These are phyloP conservation scores for Lepiota subincarnata DNA, from an alignment of 768 basidiomycete species.

Conservation along the genomic window DNA sequence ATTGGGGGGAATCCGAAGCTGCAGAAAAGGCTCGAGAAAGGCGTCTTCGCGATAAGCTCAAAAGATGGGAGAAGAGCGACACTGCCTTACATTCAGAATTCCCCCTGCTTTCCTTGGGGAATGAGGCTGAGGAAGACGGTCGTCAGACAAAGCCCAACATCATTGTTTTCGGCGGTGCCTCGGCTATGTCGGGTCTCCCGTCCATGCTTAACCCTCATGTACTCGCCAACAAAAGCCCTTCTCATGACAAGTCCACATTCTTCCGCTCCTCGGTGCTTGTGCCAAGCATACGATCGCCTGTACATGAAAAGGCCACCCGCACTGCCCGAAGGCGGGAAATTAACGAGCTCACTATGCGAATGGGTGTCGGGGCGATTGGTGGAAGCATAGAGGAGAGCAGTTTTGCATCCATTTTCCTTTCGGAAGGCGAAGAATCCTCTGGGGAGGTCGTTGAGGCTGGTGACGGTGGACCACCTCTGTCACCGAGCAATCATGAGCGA, in stretches of 20 bases:
- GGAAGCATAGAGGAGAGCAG: slow-evolving; percentile 49
- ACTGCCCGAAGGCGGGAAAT: slow-evolving; percentile 65
- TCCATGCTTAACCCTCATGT: slow-evolving; percentile 24
- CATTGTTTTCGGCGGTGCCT: slow-evolving; percentile 44
- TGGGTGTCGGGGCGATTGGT: slow-evolving; percentile 74
- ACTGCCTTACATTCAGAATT: slow-evolving; percentile 57
- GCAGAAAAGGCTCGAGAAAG: slow-evolving; percentile 68
- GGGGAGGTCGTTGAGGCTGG: background rate
- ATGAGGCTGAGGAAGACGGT: slow-evolving; percentile 32
- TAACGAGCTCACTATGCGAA: slow-evolving; percentile 80
- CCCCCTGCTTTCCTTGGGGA: slow-evolving; percentile 42
- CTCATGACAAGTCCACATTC: slow-evolving; percentile 34
- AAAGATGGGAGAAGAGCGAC: slow-evolving; percentile 71
- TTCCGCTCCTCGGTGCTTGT: slow-evolving; percentile 71
- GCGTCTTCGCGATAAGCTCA: slow-evolving; percentile 66
- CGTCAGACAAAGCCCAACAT: slow-evolving; percentile 36
- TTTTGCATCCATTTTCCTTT: slow-evolving; percentile 9
- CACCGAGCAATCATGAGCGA: slow-evolving; percentile 11
- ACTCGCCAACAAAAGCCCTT: slow-evolving; percentile 14
- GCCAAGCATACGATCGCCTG: slow-evolving; percentile 52
- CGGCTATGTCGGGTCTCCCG: slow-evolving; percentile 31
- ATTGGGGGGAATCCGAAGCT: slow-evolving; percentile 64
- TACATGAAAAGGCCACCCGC: slow-evolving; percentile 52
- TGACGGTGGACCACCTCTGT: background rate
- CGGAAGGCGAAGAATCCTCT: slow-evolving; percentile 10